Conservation (phyloP, 192 early-diverging fungal species). For the Radiomyces spectabilis region DNA sequence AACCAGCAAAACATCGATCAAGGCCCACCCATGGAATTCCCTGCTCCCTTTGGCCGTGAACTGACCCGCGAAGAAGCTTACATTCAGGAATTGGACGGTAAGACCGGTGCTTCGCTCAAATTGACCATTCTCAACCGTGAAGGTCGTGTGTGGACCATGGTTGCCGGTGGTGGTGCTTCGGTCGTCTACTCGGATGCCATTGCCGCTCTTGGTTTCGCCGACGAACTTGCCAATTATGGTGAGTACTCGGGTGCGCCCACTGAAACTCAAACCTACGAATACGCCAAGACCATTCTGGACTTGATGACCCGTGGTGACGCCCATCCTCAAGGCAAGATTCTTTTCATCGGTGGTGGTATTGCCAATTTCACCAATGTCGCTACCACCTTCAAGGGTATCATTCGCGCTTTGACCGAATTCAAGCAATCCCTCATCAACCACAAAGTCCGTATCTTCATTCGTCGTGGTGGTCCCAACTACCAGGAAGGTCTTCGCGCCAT, state of each 20-base stretch:
- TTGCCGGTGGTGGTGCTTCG: conserved; percentile 97
- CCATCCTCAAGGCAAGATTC: conserved; percentile 89
- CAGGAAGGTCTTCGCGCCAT: conserved; percentile 97
- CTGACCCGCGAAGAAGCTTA: conserved; percentile 96
- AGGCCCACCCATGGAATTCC: conserved; percentile 92
- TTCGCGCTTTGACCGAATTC: conserved; percentile 89
- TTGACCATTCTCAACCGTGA: conserved; percentile 93
- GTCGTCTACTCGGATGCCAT: conserved; percentile 99
- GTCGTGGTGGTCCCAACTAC: conserved; percentile 98
- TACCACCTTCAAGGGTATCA: conserved; percentile 98
- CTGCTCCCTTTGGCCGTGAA: conserved; percentile 96
- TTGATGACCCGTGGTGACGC: conserved; percentile 86
- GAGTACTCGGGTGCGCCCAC: conserved; percentile 99
- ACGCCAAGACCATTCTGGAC: conserved; percentile 96
- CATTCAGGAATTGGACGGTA: conserved; percentile 94
- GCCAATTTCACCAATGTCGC: conserved; percentile 99
- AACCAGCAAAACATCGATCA: conserved; percentile 41
- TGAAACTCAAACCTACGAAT: conserved; percentile 99
- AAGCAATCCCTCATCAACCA: conserved; percentile 79
- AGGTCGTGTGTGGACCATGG: conserved; percentile 99
- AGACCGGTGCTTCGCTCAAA: conserved; percentile 98
- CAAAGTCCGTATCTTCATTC: conserved; percentile 91
- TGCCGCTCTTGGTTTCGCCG: conserved; percentile 88
- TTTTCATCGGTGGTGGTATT: conserved; percentile 99
- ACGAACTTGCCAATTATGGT: conserved; percentile 98